A percentile compares a stretch with the other conserved stretches of the same genome.
Evolutionary conservation across 2,329 filamentous ascomycete species (phyloP).

Genomic region (Sphaceloma murrayae): DNA sequence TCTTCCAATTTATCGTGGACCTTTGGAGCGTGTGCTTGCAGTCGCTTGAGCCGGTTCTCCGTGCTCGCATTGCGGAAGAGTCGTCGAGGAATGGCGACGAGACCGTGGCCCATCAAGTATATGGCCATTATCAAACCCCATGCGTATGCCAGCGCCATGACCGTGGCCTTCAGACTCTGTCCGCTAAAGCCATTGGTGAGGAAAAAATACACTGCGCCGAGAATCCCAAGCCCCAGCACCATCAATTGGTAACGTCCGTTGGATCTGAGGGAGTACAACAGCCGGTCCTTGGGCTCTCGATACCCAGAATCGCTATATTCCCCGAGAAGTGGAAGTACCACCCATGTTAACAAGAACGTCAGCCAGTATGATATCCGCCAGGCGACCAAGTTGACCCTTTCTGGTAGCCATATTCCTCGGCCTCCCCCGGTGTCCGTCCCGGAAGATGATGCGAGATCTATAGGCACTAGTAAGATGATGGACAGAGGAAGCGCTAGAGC

Average conservation of each 20-base stretch:
- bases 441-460: constrained; percentile 84
- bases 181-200: constrained; percentile 57
- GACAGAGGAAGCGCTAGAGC: constrained; percentile 87
- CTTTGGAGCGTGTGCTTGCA: constrained; percentile 71
- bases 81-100: constrained; percentile 79
- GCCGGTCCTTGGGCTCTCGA: constrained; percentile 68
- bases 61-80: constrained; percentile 73
- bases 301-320: constrained; percentile 94
- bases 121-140: constrained; percentile 89
- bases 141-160: constrained; percentile 91
- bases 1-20: constrained; percentile 83
- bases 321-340: constrained; percentile 82
- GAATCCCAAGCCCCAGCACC: constrained; percentile 57
- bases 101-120: constrained; percentile 93
- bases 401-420: constrained; percentile 79
- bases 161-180: constrained; percentile 62
- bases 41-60: constrained; percentile 59
- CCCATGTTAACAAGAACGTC: constrained; percentile 90
- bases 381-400: constrained; percentile 66
- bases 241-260: constrained; percentile 87
- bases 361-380: constrained; percentile 98
- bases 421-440: constrained; percentile 56
- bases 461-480: constrained; percentile 84
- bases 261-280: constrained; percentile 73
- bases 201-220: constrained; percentile 76